These are phyloP conservation scores for Podospora comata DNA, from an alignment of 495 filamentous ascomycete species.

Conservation along the genomic window DNA sequence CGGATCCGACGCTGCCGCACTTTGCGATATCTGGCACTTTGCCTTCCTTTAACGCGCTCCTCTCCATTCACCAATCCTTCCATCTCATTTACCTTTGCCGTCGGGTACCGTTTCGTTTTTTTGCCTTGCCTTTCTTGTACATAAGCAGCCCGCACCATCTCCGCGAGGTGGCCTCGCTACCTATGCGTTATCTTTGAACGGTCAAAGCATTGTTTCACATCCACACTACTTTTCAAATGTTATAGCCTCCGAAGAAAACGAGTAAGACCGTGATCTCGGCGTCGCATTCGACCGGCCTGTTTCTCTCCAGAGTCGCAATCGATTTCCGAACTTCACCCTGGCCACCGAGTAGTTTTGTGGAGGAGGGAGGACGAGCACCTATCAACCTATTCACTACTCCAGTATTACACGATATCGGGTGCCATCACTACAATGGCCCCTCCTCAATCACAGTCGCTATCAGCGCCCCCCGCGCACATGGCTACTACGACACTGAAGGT, in stretches of 20 bases:
- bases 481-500: slow-evolving; percentile 89
- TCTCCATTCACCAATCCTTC: neutral
- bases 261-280: slow-evolving; percentile 3
- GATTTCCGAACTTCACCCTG: neutral
- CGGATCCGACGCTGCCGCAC: slow-evolving; percentile 21
- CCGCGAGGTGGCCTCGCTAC: slow-evolving; percentile 23
- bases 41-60: neutral
- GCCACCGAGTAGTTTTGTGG: neutral
- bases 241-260: slow-evolving; percentile 12
- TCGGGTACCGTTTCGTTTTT: neutral
- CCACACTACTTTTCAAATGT: slow-evolving; percentile 11
- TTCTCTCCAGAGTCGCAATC: slow-evolving; percentile 4
- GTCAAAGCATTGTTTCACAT: slow-evolving; percentile 8
- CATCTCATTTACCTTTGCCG: neutral
- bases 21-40: slow-evolving; percentile 7
- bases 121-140: neutral
- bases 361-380: neutral
- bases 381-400: neutral
- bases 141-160: slow-evolving; percentile 21
- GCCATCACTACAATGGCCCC: slow-evolving; percentile 45
- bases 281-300: slow-evolving; percentile 14
- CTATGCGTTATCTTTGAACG: slow-evolving; percentile 8
- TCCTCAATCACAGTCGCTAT: slow-evolving; percentile 36
- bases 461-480: slow-evolving; percentile 55
- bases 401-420: neutral